A percentile compares a stretch with the other conserved stretches of the same genome.
These are phyloP conservation scores for Amphibolis antarctica DNA, from an alignment of 106 monocot genomes.

Conservation along the genomic window DNA sequence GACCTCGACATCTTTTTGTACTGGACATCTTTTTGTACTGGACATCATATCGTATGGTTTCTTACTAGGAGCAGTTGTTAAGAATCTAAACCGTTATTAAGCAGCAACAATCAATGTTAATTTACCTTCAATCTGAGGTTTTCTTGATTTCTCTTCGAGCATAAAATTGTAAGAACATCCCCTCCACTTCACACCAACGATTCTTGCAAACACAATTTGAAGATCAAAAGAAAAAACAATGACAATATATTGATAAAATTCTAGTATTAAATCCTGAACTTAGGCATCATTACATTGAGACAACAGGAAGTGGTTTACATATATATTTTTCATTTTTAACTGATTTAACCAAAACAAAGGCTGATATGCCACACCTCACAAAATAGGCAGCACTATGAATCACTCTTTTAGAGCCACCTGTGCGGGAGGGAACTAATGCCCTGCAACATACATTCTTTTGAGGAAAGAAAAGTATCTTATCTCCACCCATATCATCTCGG, in stretches of 20 bases:
- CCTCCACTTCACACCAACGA: slow-evolving; percentile 33
- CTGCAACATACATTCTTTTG: slow-evolving; percentile 35
- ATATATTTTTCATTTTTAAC: slow-evolving; percentile 37
- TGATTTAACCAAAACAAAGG: slow-evolving; percentile 33
- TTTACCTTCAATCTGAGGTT: slow-evolving; percentile 16
- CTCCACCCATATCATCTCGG: slow-evolving; percentile 19
- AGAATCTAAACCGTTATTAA: no score
- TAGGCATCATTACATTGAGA: slow-evolving; percentile 24
- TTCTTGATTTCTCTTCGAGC: slow-evolving; percentile 2
- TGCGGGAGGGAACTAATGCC: slow-evolving; percentile 23
- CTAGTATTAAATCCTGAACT: slow-evolving; percentile 24
- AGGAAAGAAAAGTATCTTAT: slow-evolving; percentile 16
- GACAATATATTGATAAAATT: slow-evolving; percentile 18
- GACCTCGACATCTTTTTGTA: no score
- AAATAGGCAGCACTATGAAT: slow-evolving; percentile 34
- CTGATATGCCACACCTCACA: slow-evolving; percentile 60
- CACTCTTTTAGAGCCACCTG: slow-evolving; percentile 13
- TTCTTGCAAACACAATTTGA: slow-evolving; percentile 86
- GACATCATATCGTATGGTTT: no score
- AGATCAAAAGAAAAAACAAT: slow-evolving; percentile 57
- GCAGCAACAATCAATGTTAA: not conserved
- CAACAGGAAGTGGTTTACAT: slow-evolving; percentile 40
- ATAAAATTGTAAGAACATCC: slow-evolving; percentile 18
- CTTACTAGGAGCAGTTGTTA: no score
- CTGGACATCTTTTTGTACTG: no score